Evolutionary conservation across 495 filamentous ascomycete species (phyloP).

Genomic region (Penicillium dipodomyicola): DNA sequence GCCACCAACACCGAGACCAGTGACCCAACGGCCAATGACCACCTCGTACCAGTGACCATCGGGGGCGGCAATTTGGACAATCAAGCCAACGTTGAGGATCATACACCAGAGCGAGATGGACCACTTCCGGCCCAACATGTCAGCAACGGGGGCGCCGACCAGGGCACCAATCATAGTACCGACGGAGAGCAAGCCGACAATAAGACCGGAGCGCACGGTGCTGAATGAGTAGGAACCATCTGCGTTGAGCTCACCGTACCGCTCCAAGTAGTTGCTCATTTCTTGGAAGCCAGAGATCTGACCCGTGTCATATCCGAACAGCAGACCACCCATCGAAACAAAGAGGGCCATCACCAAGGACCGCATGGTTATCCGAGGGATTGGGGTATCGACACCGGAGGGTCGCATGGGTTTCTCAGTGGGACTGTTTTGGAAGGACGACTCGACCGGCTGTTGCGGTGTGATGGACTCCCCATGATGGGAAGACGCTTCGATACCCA

Average conservation of each 20-base stretch:
- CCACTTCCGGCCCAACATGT: slow-evolving; percentile 52
- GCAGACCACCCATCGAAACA: slow-evolving; percentile 68
- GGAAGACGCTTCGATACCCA: slow-evolving; percentile 36
- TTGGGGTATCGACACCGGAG: slow-evolving; percentile 37
- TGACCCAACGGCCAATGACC: slow-evolving; percentile 56
- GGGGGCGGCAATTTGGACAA: slow-evolving; percentile 62
- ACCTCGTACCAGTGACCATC: slow-evolving; percentile 52
- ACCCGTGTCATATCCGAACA: slow-evolving; percentile 53
- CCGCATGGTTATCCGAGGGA: slow-evolving; percentile 43
- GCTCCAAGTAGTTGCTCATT: slow-evolving; percentile 51
- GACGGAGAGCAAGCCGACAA: slow-evolving; percentile 58
- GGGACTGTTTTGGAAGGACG: slow-evolving; percentile 29
- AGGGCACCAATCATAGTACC: slow-evolving; percentile 69
- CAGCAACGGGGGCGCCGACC: slow-evolving; percentile 52
- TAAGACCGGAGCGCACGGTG: slow-evolving; percentile 51
- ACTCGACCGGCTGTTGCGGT: slow-evolving; percentile 25
- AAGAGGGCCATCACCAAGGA: slow-evolving; percentile 53
- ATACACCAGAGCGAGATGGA: slow-evolving; percentile 55
- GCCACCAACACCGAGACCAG: slow-evolving; percentile 67
- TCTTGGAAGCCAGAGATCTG: slow-evolving; percentile 60
- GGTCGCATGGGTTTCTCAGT: slow-evolving; percentile 26
- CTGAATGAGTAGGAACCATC: slow-evolving; percentile 43
- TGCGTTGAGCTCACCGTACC: slow-evolving; percentile 39
- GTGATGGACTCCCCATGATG: slow-evolving; percentile 42
- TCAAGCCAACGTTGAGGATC: slow-evolving; percentile 61